Base-by-base conservation (phyloP, 345 rosid genomes). In the Citrus inodora region DNA sequence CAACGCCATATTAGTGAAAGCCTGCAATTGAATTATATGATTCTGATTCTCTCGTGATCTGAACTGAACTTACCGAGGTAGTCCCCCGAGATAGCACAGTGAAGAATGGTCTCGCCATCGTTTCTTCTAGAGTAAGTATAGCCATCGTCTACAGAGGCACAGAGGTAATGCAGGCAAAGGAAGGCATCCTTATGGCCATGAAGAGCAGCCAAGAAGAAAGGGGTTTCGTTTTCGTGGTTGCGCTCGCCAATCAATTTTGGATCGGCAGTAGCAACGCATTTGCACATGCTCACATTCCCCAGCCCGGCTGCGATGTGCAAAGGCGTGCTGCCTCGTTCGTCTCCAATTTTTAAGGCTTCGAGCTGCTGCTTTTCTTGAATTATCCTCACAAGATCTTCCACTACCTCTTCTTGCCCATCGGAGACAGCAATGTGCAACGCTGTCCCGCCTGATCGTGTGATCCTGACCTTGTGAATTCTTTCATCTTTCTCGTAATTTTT, bases 341-440 rank as follows among this genome's bases (percentile, higher is more conserved):
- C 83, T 19, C 2, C 28, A 0, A 64, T 71, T 28, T 19, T 21
- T 2, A 85, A 75, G 3, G 59, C 85, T 14, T 42, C 16, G 11
- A 1, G 28, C 25, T 56, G 7, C 0, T 22, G 9, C 3, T 0
- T 2, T 0, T 6, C 5, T 7, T 2, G 0, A 71, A 89, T 71
- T 27, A 67, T 9, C 0, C 6, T 1, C 1, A 89, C 81, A 7
- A 84, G 79, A 8, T 63, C 11, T 32, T 51, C 73, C 4, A 87
- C 88, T 0, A 55, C 6, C 8, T 35, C 56, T 17, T 78, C 86
- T 71, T 82, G 73, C 73, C 77, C 80, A 8, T 83, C 87, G 11
- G 83, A 55, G 11, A 82, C 87, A 16, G 90, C 87, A 5, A 90
- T 60, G 81, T 87, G 90, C 67, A 90, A 61, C 3, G 83, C 89